Base-by-base conservation (phyloP, 2,329 filamentous ascomycete species). In the Pseudopithomyces chartarum region DNA sequence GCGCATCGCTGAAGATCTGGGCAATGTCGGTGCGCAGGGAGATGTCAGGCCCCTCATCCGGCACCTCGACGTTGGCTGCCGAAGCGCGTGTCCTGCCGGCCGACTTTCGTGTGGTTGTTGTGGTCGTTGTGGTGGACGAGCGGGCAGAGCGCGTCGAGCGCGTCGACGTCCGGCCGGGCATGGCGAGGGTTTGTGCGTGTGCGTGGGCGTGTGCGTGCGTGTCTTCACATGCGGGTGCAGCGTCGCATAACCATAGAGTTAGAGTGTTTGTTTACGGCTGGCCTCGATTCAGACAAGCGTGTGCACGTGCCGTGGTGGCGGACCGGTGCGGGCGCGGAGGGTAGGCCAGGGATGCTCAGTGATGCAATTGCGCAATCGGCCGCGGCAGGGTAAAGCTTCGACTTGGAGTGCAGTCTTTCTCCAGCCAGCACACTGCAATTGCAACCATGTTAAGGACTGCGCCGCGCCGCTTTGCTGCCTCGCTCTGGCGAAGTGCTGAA, bases 11-110 rank as follows among this genome's bases (percentile, higher is more conserved):
- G 61, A 84, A 84, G 17, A 82, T 73, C 29, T 75, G 71, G 71
- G 88, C 90, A 51, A 97, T 83, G 70, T 90, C 89, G 34, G 83
- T 84, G 67, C 93, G 90, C 64, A 97, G 79, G 15, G 84, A 84
- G 56, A 85, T 92, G 45, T 86, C 82, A 52, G 87, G 85, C 3
- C 87, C 84, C 71, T 97, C 92, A 67, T 89, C 85, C 38, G 90
- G 89, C n/a, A 90, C 71, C 44, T 80, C 77, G 52, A 79, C 65
- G 22, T 72, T 73, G 20, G 76, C 70, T 51, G 73, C 73, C 36
- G 80, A 79, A 52, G 73, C 71, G 58, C 79, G 79, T 19, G 15
- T 17, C 42, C 23, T 51, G 34, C 29, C 45, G 2, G 79, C 78
- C n/a, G 78, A 72, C 68, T 79, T 82, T 50, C 73, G 73, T 7